Percentiles rank a stretch among this genome's conserved stretches.
phyloP scores from a whole-genome alignment of 208 protist genomes.

The Spongospora subterranea region DNA sequence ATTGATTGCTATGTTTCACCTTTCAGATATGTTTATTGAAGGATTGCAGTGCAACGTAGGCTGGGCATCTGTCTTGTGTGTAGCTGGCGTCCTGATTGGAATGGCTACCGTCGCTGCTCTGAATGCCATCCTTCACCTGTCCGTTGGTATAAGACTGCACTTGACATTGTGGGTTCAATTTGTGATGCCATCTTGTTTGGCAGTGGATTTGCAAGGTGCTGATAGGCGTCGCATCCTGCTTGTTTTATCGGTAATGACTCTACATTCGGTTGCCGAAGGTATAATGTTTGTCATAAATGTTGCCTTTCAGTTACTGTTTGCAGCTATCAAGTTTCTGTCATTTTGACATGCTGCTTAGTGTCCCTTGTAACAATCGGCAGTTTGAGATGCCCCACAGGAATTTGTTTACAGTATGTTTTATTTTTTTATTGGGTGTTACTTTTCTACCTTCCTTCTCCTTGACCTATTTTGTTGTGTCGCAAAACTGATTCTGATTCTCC shows the following conservation, averaged over 20 bases:
- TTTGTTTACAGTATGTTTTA: no score
- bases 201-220: not conserved
- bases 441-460: not conserved
- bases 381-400: no score
- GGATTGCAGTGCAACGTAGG: not conserved
- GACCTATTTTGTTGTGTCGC: not conserved
- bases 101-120: not conserved
- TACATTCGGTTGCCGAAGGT: conserved; percentile 49
- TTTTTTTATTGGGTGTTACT: not conserved
- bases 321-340: no score
- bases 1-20: not conserved
- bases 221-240: not conserved
- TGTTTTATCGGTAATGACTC: not conserved
- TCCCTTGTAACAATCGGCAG: no score
- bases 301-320: no score
- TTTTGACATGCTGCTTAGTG: no score
- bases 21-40: not conserved
- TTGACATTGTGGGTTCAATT: not conserved
- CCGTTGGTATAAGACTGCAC: not conserved
- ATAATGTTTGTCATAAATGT: not conserved
- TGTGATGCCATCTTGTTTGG: not conserved
- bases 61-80: no score
- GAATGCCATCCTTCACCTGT: not conserved
- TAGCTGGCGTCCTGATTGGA: not conserved
- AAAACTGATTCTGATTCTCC: not conserved